Conservation (phyloP, 2,329 filamentous ascomycete genomes). For the Pseudogymnoascus sp. region DNA sequence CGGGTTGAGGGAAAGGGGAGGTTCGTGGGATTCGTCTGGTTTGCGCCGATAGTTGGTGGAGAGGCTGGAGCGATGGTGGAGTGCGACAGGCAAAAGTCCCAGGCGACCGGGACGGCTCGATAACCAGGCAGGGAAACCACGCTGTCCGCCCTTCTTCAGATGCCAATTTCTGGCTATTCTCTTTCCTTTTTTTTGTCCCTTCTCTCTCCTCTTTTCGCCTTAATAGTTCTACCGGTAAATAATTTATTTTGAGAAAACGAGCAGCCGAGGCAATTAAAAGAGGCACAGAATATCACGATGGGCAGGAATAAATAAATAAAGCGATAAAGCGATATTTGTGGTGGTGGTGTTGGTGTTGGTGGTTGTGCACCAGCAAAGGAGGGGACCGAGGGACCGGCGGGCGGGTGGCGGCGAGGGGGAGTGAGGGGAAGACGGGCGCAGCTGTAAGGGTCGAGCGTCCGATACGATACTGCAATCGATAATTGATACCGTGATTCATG, state of each 20-base stretch:
- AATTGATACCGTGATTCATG: neutral
- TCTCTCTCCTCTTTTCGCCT: neutral
- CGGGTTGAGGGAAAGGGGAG: neutral
- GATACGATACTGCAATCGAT: neutral
- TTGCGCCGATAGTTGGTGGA: neutral
- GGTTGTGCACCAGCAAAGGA: neutral
- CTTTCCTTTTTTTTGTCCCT: neutral
- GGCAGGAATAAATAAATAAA: neutral
- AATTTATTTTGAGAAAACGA: neutral
- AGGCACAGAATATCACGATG: neutral
- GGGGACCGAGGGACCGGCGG: neutral
- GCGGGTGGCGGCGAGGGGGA: neutral
- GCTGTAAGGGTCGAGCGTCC: neutral
- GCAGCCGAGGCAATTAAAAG: neutral
- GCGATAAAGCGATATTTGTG: neutral
- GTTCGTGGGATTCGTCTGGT: neutral
- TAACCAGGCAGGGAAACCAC: neutral
- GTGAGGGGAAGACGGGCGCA: neutral
- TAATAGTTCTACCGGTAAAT: neutral
- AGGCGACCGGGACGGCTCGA: neutral
- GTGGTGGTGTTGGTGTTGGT: neutral
- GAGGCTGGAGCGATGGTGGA: conserved; percentile 1
- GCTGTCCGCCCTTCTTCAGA: no score
- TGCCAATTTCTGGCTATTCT: neutral
- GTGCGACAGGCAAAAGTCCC: neutral